These are phyloP conservation scores for Pyrenophora tritici-repentis DNA, from an alignment of 2,329 filamentous ascomycete species.

Conservation along the genomic window DNA sequence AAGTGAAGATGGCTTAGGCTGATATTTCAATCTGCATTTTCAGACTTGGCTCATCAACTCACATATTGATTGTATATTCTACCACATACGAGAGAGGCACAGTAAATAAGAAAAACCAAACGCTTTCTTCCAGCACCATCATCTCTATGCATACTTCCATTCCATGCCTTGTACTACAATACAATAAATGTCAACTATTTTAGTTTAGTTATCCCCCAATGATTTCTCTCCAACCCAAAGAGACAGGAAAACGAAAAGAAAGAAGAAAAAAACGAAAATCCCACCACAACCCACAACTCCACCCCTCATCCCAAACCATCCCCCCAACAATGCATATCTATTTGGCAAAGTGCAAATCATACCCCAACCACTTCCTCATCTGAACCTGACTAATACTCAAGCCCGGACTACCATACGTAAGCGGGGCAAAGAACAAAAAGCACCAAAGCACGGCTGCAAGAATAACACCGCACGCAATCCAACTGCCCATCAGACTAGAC, in stretches of 20 bases:
- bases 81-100: too few relatives aligned
- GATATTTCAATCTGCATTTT: too few relatives aligned
- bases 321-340: constrained; percentile 51
- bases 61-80: too few relatives aligned
- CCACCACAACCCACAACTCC: background rate
- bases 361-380: constrained; percentile 91
- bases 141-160: too few relatives aligned
- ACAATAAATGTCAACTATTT: too few relatives aligned
- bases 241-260: constrained; percentile 1
- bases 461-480: constrained; percentile 77
- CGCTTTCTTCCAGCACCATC: too few relatives aligned
- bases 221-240: too few relatives aligned
- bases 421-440: constrained; percentile 91
- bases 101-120: too few relatives aligned
- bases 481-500: constrained; percentile 76
- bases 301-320: background rate
- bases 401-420: constrained; percentile 94
- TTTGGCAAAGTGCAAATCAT: constrained; percentile 98
- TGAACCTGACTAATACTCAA: constrained; percentile 77
- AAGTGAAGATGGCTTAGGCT: too few relatives aligned
- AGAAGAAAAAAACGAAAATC: constrained; percentile 1
- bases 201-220: background rate
- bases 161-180: too few relatives aligned
- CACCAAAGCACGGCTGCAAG: constrained; percentile 70
- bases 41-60: too few relatives aligned